Conservation (phyloP, 164 flowering plant genomes). For the Magnolia officinalis region DNA sequence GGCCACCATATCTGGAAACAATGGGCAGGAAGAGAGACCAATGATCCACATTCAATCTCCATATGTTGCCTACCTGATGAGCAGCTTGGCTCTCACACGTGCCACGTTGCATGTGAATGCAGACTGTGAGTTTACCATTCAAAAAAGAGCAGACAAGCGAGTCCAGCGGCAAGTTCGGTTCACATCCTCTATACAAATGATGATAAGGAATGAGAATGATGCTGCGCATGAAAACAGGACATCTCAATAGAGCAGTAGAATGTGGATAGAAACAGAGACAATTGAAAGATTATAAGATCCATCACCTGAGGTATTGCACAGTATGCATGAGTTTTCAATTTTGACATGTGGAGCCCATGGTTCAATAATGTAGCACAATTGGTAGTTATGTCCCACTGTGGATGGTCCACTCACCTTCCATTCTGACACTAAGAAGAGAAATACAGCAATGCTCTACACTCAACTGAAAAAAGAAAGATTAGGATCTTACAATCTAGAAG, state of each 20-base stretch:
- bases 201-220: background rate
- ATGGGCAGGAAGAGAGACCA: no score
- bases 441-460: background rate
- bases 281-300: background rate
- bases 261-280: background rate
- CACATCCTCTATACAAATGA: background rate
- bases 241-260: background rate
- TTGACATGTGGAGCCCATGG: background rate
- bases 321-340: background rate
- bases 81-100: no score
- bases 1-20: no score
- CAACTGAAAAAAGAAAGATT: background rate
- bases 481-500: background rate
- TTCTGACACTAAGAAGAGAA: background rate
- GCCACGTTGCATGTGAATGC: no score
- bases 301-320: background rate
- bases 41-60: no score
- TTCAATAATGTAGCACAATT: no score
- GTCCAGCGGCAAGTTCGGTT: background rate
- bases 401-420: no score
- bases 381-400: no score
- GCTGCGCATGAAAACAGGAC: background rate
- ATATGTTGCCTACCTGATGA: no score
- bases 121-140: background rate
- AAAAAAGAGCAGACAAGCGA: background rate